These are phyloP conservation scores for Lophium mytilinum DNA, from an alignment of 495 filamentous ascomycete genomes.

Conservation along the genomic window DNA sequence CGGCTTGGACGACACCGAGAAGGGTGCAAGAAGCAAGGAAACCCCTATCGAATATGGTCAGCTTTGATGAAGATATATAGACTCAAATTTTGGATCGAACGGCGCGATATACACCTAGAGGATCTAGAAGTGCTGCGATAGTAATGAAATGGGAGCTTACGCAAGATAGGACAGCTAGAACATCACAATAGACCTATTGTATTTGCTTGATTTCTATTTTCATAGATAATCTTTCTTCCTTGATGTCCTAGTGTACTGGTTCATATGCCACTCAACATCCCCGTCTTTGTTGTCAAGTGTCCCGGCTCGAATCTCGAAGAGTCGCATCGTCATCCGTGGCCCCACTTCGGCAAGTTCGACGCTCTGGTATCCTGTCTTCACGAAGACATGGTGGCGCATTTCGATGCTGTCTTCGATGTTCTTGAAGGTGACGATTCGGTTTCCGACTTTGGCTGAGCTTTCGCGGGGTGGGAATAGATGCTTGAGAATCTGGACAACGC, in stretches of 20 bases:
- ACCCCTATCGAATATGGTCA: too few species aligned
- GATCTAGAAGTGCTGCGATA: too few species aligned
- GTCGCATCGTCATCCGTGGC: constrained; percentile 89
- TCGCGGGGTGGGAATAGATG: constrained; percentile 93
- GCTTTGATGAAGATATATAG: too few species aligned
- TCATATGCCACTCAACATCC: constrained; percentile 93
- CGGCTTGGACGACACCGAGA: too few species aligned
- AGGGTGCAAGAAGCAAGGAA: too few species aligned
- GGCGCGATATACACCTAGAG: too few species aligned
- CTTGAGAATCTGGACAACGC: constrained; percentile 85
- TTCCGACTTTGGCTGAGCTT: constrained; percentile 66
- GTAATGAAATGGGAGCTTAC: too few species aligned
- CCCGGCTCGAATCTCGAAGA: constrained; percentile 91
- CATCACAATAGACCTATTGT: too few species aligned
- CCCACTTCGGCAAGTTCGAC: constrained; percentile 94
- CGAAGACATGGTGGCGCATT: constrained; percentile 73
- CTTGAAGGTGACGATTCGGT: constrained; percentile 84
- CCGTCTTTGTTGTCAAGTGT: constrained; percentile 91
- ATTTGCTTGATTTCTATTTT: constrained; percentile 14
- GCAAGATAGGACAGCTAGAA: too few species aligned
- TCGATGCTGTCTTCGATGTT: constrained; percentile 94
- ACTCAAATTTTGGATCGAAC: too few species aligned
- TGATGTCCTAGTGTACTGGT: constrained; percentile 86
- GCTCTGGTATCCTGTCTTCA: constrained; percentile 74
- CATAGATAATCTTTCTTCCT: constrained; percentile 89